A percentile compares a stretch with the other conserved stretches of the same genome.
Conservation (phyloP, 208 protist genomes). For the Leishmania tropica region DNA sequence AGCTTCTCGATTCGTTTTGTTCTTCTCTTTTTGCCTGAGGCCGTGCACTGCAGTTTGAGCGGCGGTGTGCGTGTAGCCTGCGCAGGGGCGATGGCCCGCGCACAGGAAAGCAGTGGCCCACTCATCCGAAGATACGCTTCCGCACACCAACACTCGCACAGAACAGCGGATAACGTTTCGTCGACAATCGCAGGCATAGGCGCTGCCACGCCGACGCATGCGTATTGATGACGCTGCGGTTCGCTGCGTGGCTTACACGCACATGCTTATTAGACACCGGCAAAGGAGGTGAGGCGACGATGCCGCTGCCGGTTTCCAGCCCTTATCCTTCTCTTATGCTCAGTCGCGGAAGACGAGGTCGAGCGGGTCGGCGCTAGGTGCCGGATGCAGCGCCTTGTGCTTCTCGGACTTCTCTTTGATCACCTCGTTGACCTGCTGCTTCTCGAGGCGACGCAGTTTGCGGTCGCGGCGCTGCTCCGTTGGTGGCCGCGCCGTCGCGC, state of each 20-base stretch:
- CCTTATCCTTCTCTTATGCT: background rate
- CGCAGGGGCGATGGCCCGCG: background rate
- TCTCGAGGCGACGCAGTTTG: slow-evolving; percentile 75
- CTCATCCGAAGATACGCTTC: background rate
- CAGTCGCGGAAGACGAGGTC: slow-evolving; percentile 72
- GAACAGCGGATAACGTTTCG: background rate
- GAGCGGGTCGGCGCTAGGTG: slow-evolving; percentile 59
- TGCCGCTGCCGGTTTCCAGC: background rate
- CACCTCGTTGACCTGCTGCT: slow-evolving; percentile 66
- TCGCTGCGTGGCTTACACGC: background rate
- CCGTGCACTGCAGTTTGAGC: background rate
- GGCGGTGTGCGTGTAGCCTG: background rate
- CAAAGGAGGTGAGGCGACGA: background rate
- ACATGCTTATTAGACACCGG: slow-evolving; percentile 3
- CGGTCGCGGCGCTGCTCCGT: slow-evolving; percentile 82
- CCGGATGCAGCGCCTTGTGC: slow-evolving; percentile 72
- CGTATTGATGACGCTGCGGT: background rate
- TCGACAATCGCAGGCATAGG: background rate
- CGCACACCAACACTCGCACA: background rate
- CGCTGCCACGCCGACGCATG: background rate
- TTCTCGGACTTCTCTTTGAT: slow-evolving; percentile 63
- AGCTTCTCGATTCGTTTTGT: background rate
- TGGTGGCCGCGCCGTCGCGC: slow-evolving; percentile 61
- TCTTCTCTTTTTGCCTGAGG: background rate
- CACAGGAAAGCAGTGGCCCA: background rate